These are phyloP conservation scores for Phytophthora sp. DNA, from an alignment of 352 stramenopile genomes.

Conservation along the genomic window DNA sequence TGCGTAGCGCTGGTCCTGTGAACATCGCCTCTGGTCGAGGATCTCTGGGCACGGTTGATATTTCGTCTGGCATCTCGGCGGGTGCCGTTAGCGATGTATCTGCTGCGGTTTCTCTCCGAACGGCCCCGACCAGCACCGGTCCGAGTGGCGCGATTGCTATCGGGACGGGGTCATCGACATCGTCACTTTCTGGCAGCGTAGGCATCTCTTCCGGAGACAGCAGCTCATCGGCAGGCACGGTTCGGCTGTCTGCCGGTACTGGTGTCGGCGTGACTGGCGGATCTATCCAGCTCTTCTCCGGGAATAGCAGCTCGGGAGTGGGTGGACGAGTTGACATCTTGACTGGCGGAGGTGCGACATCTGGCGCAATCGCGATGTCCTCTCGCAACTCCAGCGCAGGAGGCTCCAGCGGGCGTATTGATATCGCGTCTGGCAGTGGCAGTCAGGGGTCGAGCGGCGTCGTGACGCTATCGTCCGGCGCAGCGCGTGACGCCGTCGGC, in stretches of 20 bases:
- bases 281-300: constrained; percentile 16
- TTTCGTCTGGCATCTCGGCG: constrained; percentile 9
- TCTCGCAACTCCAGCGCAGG: constrained; percentile 19
- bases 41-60: constrained; percentile 20
- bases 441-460: constrained; percentile 28
- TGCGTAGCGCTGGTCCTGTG: constrained; percentile 22
- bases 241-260: constrained; percentile 12
- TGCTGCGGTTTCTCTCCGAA: constrained; percentile 15
- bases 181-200: constrained; percentile 17
- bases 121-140: constrained; percentile 14
- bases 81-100: constrained; percentile 8
- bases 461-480: constrained; percentile 28
- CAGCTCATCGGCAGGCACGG: constrained; percentile 1
- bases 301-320: constrained; percentile 18
- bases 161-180: constrained; percentile 7
- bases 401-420: constrained; percentile 13
- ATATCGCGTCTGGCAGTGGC: constrained; percentile 26
- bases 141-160: constrained; percentile 11
- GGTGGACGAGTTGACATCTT: constrained; percentile 15
- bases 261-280: constrained; percentile 14
- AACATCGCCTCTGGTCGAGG: constrained; percentile 12
- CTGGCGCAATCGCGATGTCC: constrained; percentile 12
- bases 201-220: constrained; percentile 15
- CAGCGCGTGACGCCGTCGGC: constrained; percentile 17
- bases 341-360: constrained; percentile 15